Evolutionary conservation across 176 grass and related monocot species (phyloP).

Genomic region (sorghum (Sorghum bicolor)): DNA sequence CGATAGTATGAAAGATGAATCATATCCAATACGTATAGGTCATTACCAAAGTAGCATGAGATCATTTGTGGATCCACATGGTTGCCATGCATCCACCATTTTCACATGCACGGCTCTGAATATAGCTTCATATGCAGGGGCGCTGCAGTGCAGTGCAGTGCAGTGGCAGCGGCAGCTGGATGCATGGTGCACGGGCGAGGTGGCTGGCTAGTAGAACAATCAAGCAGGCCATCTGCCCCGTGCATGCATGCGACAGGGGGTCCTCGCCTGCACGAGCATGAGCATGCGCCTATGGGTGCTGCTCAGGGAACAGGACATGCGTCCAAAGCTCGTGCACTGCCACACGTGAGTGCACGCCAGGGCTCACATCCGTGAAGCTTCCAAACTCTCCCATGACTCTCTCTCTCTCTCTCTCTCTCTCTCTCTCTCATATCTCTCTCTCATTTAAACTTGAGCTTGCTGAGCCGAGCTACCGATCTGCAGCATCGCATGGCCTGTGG

Average conservation of each 20-base stretch:
- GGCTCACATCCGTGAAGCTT: constrained; percentile 74
- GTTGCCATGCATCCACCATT: constrained; percentile 5
- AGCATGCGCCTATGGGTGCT: constrained; percentile 27
- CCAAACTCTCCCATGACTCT: constrained; percentile 38
- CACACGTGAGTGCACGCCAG: constrained; percentile 62
- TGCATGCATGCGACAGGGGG: constrained; percentile 20
- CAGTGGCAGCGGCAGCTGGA: neutral
- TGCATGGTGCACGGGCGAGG: constrained; percentile 1
- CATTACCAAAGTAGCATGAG: neutral
- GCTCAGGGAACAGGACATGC: constrained; percentile 35
- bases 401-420: neutral
- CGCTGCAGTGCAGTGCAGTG: neutral
- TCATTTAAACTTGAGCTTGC: constrained; percentile 45
- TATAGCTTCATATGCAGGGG: neutral
- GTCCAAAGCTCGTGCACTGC: constrained; percentile 58
- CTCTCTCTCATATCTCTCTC: constrained; percentile 8
- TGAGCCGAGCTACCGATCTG: constrained; percentile 42
- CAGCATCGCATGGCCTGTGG: constrained; percentile 38
- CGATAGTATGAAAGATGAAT: neutral
- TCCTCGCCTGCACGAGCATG: neutral
- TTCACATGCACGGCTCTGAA: constrained; percentile 18
- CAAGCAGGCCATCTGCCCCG: constrained; percentile 30
- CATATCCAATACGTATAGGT: neutral
- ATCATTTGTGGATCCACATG: neutral
- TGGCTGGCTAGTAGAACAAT: constrained; percentile 22